Percentiles rank a stretch among this genome's conserved stretches.
Conservation (phyloP, 2,329 filamentous ascomycete species). For the Plenodomus tracheiphilus region DNA sequence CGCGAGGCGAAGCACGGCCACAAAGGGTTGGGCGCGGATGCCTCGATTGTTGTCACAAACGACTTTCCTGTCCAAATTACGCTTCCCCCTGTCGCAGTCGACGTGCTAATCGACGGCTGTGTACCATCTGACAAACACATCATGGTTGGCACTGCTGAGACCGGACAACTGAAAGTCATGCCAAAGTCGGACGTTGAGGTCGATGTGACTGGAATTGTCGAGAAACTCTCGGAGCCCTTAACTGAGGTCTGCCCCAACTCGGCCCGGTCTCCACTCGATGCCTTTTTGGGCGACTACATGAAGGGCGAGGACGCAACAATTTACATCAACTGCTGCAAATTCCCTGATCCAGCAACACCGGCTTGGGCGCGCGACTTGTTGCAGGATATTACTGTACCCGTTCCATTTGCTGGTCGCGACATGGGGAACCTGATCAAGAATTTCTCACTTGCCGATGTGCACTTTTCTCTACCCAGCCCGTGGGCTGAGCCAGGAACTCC, state of each 20-base stretch:
- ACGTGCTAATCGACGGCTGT: conserved; percentile 84
- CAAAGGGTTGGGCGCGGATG: conserved; percentile 76
- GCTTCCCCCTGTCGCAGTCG: conserved; percentile 79
- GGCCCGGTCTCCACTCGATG: conserved; percentile 79
- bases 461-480: conserved; percentile 82
- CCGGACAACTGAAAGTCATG: conserved; percentile 66
- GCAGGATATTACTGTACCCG: conserved; percentile 77
- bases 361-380: conserved; percentile 81
- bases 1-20: conserved; percentile 66
- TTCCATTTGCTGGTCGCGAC: conserved; percentile 80
- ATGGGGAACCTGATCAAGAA: conserved; percentile 85
- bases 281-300: conserved; percentile 78
- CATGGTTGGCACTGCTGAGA: conserved; percentile 74
- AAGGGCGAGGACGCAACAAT: conserved; percentile 77
- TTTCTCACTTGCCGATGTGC: conserved; percentile 82
- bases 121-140: conserved; percentile 72
- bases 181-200: conserved; percentile 70
- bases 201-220: conserved; percentile 72
- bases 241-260: conserved; percentile 75
- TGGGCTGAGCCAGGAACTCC: conserved; percentile 75
- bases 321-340: conserved; percentile 78
- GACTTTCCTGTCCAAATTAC: conserved; percentile 76
- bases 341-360: conserved; percentile 69
- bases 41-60: conserved; percentile 73
- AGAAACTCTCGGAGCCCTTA: conserved; percentile 72